phyloP scores from a whole-genome alignment of 2,329 filamentous ascomycete genomes.

The Lecanicillium sp. region DNA sequence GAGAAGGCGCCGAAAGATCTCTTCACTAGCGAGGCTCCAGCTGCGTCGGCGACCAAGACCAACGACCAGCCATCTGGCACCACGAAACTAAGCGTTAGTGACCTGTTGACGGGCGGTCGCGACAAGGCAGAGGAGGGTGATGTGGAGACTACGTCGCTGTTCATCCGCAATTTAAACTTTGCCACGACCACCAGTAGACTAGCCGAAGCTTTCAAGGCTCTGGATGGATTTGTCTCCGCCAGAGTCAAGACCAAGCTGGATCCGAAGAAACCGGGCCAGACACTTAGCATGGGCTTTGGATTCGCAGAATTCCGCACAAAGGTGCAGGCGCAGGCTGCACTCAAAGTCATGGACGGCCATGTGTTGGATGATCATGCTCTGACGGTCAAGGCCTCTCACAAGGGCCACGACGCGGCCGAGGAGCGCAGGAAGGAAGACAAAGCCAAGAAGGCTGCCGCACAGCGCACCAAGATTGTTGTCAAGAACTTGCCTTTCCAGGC shows the following conservation, averaged over 20 bases:
- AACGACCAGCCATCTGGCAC: slow-evolving; percentile 36
- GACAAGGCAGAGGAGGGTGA: slow-evolving; percentile 48
- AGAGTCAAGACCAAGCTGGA: slow-evolving; percentile 90
- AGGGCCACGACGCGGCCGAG: slow-evolving; percentile 79
- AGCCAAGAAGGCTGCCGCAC: slow-evolving; percentile 69
- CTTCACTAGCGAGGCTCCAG: slow-evolving; percentile 41
- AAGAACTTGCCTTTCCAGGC: slow-evolving; percentile 98
- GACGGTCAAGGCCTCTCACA: slow-evolving; percentile 79
- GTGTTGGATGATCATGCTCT: slow-evolving; percentile 83
- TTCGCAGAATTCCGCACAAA: slow-evolving; percentile 85
- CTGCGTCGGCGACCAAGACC: slow-evolving; percentile 20
- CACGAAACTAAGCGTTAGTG: slow-evolving; percentile 61
- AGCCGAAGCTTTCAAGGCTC: slow-evolving; percentile 67
- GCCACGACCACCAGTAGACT: slow-evolving; percentile 72
- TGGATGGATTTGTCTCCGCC: slow-evolving; percentile 85
- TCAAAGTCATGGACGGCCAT: slow-evolving; percentile 81
- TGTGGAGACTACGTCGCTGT: slow-evolving; percentile 69
- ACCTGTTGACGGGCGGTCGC: slow-evolving; percentile 55
- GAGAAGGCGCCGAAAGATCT: slow-evolving; percentile 88
- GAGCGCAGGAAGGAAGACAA: slow-evolving; percentile 77
- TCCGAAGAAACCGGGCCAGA: slow-evolving; percentile 80
- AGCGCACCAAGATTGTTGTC: slow-evolving; percentile 88
- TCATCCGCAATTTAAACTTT: slow-evolving; percentile 93
- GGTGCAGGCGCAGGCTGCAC: slow-evolving; percentile 70
- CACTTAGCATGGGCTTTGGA: slow-evolving; percentile 94